These are phyloP conservation scores for Hibiscus mutabilis DNA, from an alignment of 345 rosid species.

Conservation along the genomic window DNA sequence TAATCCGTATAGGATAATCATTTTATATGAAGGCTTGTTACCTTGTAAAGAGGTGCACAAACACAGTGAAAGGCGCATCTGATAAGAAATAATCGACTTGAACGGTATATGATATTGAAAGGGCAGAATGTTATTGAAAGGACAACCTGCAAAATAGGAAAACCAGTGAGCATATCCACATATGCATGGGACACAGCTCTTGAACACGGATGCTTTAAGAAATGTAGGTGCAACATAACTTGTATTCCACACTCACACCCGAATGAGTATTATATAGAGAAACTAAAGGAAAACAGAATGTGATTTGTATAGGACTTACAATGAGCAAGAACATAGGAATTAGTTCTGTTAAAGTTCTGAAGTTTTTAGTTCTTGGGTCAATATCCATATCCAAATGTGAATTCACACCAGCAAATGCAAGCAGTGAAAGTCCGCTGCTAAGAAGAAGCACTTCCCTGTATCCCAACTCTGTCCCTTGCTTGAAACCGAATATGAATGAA, in stretches of 20 bases:
- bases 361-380: constrained; percentile 58
- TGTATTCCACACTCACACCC: not conserved
- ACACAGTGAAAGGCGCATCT: constrained; percentile 41
- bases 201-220: not conserved
- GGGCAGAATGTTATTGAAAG: constrained; percentile 44
- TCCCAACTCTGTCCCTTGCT: constrained; percentile 64
- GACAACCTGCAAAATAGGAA: constrained; percentile 32
- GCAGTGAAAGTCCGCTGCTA: constrained; percentile 44
- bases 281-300: not conserved
- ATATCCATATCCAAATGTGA: constrained; percentile 83
- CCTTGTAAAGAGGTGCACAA: constrained; percentile 70
- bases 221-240: not conserved
- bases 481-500: constrained; percentile 68
- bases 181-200: not conserved
- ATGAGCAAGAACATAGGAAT: constrained; percentile 53
- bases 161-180: not conserved
- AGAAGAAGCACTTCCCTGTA: constrained; percentile 59
- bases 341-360: constrained; percentile 52
- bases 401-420: constrained; percentile 43
- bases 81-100: constrained; percentile 56
- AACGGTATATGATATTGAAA: constrained; percentile 52
- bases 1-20: not conserved
- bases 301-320: constrained; percentile 22
- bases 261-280: not conserved
- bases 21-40: too few species aligned